Evolutionary conservation across 176 grass and related monocot species (phyloP), one percentile per base, ranked within the genome.

Genomic region (Pontederia paniculata): DNA sequence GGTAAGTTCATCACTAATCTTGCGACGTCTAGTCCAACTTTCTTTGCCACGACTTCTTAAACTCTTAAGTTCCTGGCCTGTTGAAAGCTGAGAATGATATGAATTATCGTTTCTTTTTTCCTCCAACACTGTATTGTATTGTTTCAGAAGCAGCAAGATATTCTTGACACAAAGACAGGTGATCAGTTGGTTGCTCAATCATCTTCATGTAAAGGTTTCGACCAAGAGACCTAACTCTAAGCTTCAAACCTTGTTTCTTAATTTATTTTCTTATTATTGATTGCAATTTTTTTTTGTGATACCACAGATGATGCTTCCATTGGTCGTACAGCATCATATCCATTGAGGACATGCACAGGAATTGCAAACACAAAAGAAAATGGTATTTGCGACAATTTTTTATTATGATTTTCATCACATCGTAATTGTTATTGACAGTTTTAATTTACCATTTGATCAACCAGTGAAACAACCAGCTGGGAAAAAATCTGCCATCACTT

Each of bases 121-220:
- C 0, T 52, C 6, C 0, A 1, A 22, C n/a, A 70, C 0, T 49
- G 12, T 20, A 53, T 23, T 42, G 46, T 62, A 23, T 46, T 68
- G 12, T 52, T 49, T 58, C 44, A 72, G 60, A 61, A 84, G 77
- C 70, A 72, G 15, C 85, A 86, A 45, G 80, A 88, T 79, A 69
- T 77, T 4, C 70, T 90, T 50, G 91, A 90, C 21, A 81, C 90
- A 69, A 79, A 78, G 21, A 83, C 91, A 12, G 80, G 79, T 62
- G 74, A 97, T 74, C 83, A 81, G n/a, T 58, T 71, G 42, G 18
- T 71, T 56, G 76, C 70, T 1, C 77, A 89, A 78, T 68, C 54
- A 18, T 78, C 72, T 4, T 73, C 57, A 2, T 73, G 81, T 63
- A 85, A 74, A 97, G 86, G 91, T 84, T 51, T 53, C 17, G 19